These are phyloP conservation scores for Glarea lozoyensis DNA, from an alignment of 495 filamentous ascomycete species.

Conservation along the genomic window DNA sequence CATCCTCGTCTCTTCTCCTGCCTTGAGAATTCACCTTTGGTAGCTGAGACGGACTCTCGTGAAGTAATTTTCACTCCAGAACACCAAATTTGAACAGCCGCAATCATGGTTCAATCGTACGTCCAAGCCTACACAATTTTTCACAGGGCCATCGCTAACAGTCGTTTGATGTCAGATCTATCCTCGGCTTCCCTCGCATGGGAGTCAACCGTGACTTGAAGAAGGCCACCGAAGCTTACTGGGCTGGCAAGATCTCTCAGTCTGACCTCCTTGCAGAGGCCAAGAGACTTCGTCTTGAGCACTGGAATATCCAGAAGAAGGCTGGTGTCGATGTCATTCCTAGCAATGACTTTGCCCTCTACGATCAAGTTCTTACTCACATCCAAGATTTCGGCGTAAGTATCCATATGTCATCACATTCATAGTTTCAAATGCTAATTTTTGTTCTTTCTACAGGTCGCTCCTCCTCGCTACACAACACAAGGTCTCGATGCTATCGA, in stretches of 20 bases:
- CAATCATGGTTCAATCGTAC: slow-evolving; percentile 77
- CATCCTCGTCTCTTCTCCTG: too few relatives aligned
- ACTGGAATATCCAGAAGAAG: slow-evolving; percentile 99
- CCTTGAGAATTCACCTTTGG: too few relatives aligned
- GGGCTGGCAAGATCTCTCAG: slow-evolving; percentile 86
- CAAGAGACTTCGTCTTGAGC: slow-evolving; percentile 88
- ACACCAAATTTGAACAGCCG: slow-evolving; percentile 11
- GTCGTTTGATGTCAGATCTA: slow-evolving; percentile 35
- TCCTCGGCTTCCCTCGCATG: slow-evolving; percentile 89
- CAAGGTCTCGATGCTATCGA: slow-evolving; percentile 79
- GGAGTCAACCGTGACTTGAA: slow-evolving; percentile 97
- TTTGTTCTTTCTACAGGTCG: slow-evolving; percentile 42
- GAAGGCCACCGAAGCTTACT: slow-evolving; percentile 98
- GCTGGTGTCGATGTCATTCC: slow-evolving; percentile 95
- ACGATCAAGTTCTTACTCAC: slow-evolving; percentile 97
- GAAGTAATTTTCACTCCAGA: not conserved
- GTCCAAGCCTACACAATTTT: slow-evolving; percentile 16
- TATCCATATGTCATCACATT: slow-evolving; percentile 11
- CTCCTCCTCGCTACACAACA: slow-evolving; percentile 83
- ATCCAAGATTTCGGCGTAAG: slow-evolving; percentile 96
- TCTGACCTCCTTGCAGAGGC: slow-evolving; percentile 83
- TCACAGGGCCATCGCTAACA: slow-evolving; percentile 18
- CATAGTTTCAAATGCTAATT: slow-evolving; percentile 11
- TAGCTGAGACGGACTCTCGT: too few relatives aligned
- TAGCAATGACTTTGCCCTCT: slow-evolving; percentile 98